Conservation (phyloP, 2,329 filamentous ascomycete genomes). For the Nemania sp. region DNA sequence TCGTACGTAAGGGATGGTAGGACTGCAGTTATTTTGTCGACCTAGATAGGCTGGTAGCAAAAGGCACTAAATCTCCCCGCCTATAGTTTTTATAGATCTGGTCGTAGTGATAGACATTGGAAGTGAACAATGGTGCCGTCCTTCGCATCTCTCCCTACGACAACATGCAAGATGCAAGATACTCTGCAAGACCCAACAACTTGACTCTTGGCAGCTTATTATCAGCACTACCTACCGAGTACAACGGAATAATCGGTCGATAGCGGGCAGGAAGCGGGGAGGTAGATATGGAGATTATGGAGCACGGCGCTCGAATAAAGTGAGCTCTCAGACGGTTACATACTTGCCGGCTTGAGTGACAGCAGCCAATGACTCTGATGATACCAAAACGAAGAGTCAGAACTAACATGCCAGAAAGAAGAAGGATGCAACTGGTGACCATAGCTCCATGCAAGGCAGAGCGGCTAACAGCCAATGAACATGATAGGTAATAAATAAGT, state of each 20-base stretch:
- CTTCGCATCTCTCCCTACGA: background rate
- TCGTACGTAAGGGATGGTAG: conserved; percentile 7
- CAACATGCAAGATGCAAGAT: conserved; percentile 13
- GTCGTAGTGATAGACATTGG: background rate
- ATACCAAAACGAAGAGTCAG: too few relatives aligned
- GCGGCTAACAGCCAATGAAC: background rate
- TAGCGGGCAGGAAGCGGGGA: background rate
- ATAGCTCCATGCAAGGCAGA: background rate
- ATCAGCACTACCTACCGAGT: conserved; percentile 25
- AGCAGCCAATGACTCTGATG: conserved; percentile 4
- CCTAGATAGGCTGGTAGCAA: background rate
- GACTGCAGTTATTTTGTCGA: background rate
- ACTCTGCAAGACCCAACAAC: conserved; percentile 1
- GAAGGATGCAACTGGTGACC: background rate
- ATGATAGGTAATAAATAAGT: background rate
- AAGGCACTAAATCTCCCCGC: background rate
- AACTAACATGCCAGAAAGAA: background rate
- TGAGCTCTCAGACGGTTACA: conserved; percentile 6
- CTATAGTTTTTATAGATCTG: background rate
- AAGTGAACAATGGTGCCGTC: background rate
- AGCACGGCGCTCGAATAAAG: conserved; percentile 7
- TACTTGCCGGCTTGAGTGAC: background rate
- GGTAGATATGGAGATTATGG: conserved; percentile 20
- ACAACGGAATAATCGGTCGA: conserved; percentile 29
- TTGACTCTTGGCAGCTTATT: conserved; percentile 26